Evolutionary conservation across 352 stramenopile genomes (phyloP), one percentile per base, ranked within the genome.

Genomic region (Globisporangium barbulae): DNA sequence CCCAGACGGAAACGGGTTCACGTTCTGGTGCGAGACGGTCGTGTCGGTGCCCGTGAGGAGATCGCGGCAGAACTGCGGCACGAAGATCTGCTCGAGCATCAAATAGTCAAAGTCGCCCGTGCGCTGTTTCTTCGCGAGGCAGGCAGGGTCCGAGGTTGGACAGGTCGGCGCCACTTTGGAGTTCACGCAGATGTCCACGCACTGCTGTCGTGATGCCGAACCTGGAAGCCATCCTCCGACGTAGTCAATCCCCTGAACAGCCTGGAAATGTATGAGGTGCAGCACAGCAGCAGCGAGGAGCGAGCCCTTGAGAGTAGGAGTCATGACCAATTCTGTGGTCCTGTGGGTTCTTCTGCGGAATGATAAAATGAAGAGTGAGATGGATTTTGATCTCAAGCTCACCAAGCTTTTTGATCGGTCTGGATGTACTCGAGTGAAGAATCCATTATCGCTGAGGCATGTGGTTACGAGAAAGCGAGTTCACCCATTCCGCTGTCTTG

Each of bases 11-110:
- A 79, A 88, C 35, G 69, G 60, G 48, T 81, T 70, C 17, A 93
- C 80, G 61, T 90, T 90, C 71, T 88, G 81, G 70, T 93, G 84
- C 62, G 81, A 88, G 69, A 91, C 78, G 22, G 84, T 93, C 63
- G 72, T 79, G 72, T 93, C 84, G 19, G 83, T 69, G 49, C 84
- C 84, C 5, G 78, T 68, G 44, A 91, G 75, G 42, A 93, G 65
- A 63, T 93, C 81, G 41, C 84, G 84, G 63, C 84, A 93, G 67
- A 89, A 93, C 68, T 93, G 84, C 65, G 84, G 81, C 58, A 86
- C 71, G 59, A 79, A 93, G 57, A 93, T 67, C 71, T 93, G 78
- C 67, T 93, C 82, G 17, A 93, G 69, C 52, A 90, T 52, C 35
- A 93, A 63, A 68, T 87, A 91, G 73, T 91, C 84, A 55, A 80